A percentile compares a stretch with the other conserved stretches of the same genome.
Evolutionary conservation across 2,329 filamentous ascomycete genomes (phyloP).

Genomic region (Xylaria sp.): DNA sequence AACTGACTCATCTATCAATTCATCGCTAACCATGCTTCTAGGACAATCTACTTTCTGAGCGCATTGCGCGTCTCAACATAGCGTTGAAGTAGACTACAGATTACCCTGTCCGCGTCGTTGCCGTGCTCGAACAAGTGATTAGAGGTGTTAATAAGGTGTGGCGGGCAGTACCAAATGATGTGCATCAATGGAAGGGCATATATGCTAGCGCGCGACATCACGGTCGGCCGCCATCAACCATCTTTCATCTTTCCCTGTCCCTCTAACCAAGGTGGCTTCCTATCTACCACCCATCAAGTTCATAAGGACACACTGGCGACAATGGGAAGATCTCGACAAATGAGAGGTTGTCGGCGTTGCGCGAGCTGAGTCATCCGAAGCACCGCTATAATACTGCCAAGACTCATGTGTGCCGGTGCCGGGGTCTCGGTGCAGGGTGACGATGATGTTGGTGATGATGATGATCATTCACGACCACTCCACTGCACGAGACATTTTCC

Average conservation of each 20-base stretch:
- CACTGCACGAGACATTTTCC: constrained; percentile 22
- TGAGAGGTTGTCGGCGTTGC: constrained; percentile 2
- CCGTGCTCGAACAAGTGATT: not conserved
- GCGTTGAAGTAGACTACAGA: not conserved
- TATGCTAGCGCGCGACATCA: not conserved
- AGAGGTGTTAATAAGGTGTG: constrained; percentile 24
- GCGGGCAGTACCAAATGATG: not conserved
- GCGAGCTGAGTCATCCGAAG: constrained; percentile 19
- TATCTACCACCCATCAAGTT: constrained; percentile 1
- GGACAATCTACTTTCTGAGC: constrained; percentile 8
- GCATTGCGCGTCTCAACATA: constrained; percentile 7
- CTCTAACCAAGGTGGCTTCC: not conserved
- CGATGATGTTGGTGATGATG: constrained; percentile 29
- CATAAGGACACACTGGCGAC: not conserved
- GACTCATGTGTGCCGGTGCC: constrained; percentile 5
- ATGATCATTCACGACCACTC: constrained; percentile 12
- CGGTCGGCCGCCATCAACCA: constrained; percentile 1
- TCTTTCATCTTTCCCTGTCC: not conserved
- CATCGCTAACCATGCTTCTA: constrained; percentile 22
- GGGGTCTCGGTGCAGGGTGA: constrained; percentile 20
- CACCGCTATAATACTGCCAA: constrained; percentile 21
- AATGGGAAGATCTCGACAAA: not conserved
- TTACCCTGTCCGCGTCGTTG: not conserved
- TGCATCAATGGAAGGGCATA: constrained; percentile 7
- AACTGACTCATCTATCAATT: constrained; percentile 11